These are phyloP conservation scores for Penicillium sp. DNA, from an alignment of 2,329 filamentous ascomycete species.

Conservation along the genomic window DNA sequence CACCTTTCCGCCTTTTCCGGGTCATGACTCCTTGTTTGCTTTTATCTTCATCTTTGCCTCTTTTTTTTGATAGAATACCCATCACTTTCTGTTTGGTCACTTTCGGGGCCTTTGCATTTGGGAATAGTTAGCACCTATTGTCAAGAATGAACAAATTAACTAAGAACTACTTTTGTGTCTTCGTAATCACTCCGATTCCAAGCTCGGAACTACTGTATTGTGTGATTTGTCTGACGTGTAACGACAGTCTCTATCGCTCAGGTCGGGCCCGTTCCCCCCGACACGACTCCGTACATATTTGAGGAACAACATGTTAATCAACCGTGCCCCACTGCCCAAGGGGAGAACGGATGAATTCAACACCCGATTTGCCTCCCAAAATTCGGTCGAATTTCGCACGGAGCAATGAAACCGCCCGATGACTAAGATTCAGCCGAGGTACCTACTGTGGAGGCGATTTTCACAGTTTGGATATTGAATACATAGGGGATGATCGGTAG, in stretches of 20 bases:
- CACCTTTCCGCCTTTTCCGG: conserved; percentile 8
- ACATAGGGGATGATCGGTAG: not conserved
- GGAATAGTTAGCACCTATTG: conserved; percentile 2
- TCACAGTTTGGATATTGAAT: not conserved
- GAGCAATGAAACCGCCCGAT: conserved; percentile 19
- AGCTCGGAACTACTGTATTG: no score
- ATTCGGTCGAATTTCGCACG: not conserved
- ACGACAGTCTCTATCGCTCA: no score
- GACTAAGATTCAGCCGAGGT: conserved; percentile 12
- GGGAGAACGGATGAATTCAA: conserved; percentile 1
- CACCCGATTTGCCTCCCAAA: not conserved
- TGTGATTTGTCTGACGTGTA: no score
- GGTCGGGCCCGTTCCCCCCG: no score
- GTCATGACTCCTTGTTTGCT: not conserved
- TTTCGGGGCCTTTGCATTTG: conserved; percentile 10
- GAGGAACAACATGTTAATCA: no score
- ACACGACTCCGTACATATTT: no score
- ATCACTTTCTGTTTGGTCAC: not conserved
- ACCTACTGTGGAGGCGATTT: not conserved
- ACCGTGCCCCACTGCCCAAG: no score
- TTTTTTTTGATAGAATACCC: conserved; percentile 10
- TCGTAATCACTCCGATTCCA: not conserved
- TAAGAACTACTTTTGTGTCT: not conserved
- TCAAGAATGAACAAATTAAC: conserved; percentile 8
- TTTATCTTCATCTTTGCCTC: not conserved